Evolutionary conservation across 2,329 filamentous ascomycete genomes (phyloP).

Genomic region (Diaporthe sp.): DNA sequence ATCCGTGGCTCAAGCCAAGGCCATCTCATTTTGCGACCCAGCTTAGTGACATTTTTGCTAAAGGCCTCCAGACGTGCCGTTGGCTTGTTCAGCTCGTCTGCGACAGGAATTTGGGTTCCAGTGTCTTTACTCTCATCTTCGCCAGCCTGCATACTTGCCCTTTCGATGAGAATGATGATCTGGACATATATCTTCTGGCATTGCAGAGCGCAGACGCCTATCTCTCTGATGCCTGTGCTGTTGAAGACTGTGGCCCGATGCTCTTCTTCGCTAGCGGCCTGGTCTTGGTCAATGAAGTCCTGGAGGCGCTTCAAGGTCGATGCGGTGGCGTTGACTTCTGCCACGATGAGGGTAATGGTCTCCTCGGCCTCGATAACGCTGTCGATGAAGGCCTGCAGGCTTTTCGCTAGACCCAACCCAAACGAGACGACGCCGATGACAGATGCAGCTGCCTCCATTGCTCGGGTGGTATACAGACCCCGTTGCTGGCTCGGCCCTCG

Average conservation of each 20-base stretch:
- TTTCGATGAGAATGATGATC: conserved; percentile 7
- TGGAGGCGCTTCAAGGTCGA: neutral
- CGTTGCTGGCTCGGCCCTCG: neutral
- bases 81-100: neutral
- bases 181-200: conserved; percentile 11
- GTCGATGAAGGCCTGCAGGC: neutral
- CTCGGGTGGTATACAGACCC: too few species aligned
- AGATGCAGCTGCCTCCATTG: neutral
- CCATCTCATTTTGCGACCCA: conserved; percentile 2
- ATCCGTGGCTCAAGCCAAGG: conserved; percentile 13
- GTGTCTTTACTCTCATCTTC: neutral
- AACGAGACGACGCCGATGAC: neutral
- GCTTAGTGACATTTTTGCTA: conserved; percentile 5
- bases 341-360: neutral
- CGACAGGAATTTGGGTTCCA: neutral
- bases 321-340: neutral
- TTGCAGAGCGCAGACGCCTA: neutral
- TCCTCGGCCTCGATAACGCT: conserved; percentile 1
- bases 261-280: neutral
- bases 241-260: neutral
- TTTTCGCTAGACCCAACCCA: neutral
- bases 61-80: neutral
- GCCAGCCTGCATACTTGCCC: neutral
- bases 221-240: neutral
- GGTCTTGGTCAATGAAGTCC: neutral